Percentiles rank a stretch among this genome's conserved stretches.
phyloP scores from a whole-genome alignment of 345 rosid species.

The Rhizophora mangle region DNA sequence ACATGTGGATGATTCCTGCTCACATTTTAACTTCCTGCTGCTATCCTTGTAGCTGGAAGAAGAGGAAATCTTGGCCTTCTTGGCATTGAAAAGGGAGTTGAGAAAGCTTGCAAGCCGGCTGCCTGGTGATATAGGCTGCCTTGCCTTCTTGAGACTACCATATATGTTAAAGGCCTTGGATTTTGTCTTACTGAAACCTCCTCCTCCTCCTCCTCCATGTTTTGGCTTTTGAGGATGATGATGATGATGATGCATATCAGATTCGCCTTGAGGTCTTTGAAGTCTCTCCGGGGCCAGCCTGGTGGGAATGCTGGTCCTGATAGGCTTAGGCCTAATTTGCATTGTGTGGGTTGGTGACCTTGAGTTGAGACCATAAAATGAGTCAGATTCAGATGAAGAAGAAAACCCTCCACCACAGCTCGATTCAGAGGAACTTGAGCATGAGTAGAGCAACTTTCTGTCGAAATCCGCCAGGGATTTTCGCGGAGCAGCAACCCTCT shows the following conservation, averaged over 20 bases:
- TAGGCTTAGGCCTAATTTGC: slow-evolving; percentile 22
- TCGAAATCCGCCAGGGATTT: slow-evolving; percentile 20
- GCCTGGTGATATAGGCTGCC: slow-evolving; percentile 34
- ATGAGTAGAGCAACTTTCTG: slow-evolving; percentile 16
- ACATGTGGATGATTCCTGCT: slow-evolving; percentile 24
- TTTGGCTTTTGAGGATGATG: slow-evolving; percentile 13
- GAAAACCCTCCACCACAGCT: slow-evolving; percentile 27
- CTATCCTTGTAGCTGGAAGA: slow-evolving; percentile 9
- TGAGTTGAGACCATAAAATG: slow-evolving; percentile 15
- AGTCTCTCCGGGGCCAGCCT: slow-evolving; percentile 1
- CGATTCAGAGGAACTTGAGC: slow-evolving; percentile 26
- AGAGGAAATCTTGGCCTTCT: slow-evolving; percentile 26
- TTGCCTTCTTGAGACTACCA: slow-evolving; percentile 27
- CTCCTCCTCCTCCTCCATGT: slow-evolving; percentile 15
- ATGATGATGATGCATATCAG: neutral
- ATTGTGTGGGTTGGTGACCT: slow-evolving; percentile 15
- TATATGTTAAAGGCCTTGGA: slow-evolving; percentile 30
- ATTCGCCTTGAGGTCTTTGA: neutral
- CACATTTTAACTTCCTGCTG: slow-evolving; percentile 12
- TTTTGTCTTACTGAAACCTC: slow-evolving; percentile 24
- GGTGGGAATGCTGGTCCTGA: slow-evolving; percentile 12
- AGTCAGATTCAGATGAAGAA: slow-evolving; percentile 22
- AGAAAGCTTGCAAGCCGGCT: slow-evolving; percentile 32
- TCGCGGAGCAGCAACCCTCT: slow-evolving; percentile 1
- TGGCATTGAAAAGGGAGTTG: slow-evolving; percentile 29